A percentile compares a stretch with the other conserved stretches of the same genome.
These are phyloP conservation scores for Pseudognaphalium luteoalbum DNA, from an alignment of 129 eudicot species.

Conservation along the genomic window DNA sequence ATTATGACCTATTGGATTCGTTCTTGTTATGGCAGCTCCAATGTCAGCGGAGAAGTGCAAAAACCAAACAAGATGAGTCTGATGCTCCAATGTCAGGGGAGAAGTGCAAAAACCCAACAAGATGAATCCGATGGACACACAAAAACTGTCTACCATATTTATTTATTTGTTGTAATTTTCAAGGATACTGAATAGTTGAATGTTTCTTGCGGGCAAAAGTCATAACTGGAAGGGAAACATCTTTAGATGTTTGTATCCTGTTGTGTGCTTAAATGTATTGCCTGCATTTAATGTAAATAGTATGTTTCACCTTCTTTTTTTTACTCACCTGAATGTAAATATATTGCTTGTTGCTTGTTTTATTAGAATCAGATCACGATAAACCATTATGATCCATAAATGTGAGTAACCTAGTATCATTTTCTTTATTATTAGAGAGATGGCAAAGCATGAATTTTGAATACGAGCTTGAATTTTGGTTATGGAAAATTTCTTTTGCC, in stretches of 20 bases:
- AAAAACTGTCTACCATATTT: slow-evolving; percentile 19
- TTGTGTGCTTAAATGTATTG: slow-evolving; percentile 29
- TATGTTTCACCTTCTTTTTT: neutral
- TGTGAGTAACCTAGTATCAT: neutral
- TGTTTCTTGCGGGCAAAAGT: slow-evolving; percentile 17
- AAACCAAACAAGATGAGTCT: slow-evolving; percentile 20
- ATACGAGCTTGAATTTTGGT: no score
- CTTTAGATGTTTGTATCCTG: slow-evolving; percentile 39
- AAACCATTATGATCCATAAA: neutral
- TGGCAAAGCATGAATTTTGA: neutral
- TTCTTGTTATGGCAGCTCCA: slow-evolving; percentile 58
- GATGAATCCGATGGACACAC: slow-evolving; percentile 27
- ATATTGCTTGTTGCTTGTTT: neutral
- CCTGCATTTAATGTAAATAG: slow-evolving; percentile 29
- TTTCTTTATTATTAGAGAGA: neutral
- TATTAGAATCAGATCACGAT: neutral
- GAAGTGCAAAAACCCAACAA: slow-evolving; percentile 45
- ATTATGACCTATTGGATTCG: slow-evolving; percentile 6
- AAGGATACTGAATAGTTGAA: slow-evolving; percentile 18
- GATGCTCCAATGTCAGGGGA: slow-evolving; percentile 70
- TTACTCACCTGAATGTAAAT: slow-evolving; percentile 27
- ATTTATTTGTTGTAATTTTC: slow-evolving; percentile 12
- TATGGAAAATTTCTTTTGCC: no score
- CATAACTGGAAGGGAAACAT: slow-evolving; percentile 37
- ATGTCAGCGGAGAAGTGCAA: slow-evolving; percentile 62